A percentile compares a stretch with the other conserved stretches of the same genome.
These are phyloP conservation scores for Trichophyton benhamiae DNA, from an alignment of 2,329 filamentous ascomycete genomes.

Conservation along the genomic window DNA sequence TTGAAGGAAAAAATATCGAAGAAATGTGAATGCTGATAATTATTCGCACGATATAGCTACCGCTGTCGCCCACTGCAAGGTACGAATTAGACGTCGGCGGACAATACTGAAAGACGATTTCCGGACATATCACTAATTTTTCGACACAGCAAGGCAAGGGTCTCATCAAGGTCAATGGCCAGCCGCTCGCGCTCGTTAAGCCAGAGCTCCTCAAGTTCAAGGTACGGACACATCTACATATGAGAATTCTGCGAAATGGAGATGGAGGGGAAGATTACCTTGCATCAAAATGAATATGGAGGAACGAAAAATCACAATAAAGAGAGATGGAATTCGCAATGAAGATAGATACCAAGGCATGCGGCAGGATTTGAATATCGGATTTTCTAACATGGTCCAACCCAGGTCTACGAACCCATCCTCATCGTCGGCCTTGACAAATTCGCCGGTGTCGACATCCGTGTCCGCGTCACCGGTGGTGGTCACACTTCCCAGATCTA, in stretches of 20 bases:
- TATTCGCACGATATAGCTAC: slow-evolving; percentile 45
- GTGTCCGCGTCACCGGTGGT: slow-evolving; percentile 90
- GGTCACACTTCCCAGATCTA: slow-evolving; percentile 97
- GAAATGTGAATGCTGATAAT: slow-evolving; percentile 23
- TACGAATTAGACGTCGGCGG: slow-evolving; percentile 33
- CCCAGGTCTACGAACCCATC: slow-evolving; percentile 91
- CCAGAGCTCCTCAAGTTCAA: slow-evolving; percentile 97
- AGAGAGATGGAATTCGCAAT: neutral
- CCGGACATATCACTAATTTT: neutral
- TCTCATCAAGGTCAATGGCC: slow-evolving; percentile 97
- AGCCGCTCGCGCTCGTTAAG: slow-evolving; percentile 85
- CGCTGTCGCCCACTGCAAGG: slow-evolving; percentile 86
- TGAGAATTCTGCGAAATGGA: neutral
- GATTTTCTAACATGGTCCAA: neutral
- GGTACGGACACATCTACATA: slow-evolving; percentile 38
- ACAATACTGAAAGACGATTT: neutral
- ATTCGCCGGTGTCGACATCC: slow-evolving; percentile 93
- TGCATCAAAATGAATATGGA: neutral
- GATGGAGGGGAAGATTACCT: neutral
- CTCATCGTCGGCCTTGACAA: slow-evolving; percentile 96
- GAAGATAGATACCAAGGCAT: neutral
- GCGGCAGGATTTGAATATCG: neutral
- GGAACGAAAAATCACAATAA: neutral
- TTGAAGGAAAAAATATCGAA: neutral
- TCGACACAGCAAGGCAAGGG: slow-evolving; percentile 58